Evolutionary conservation across 768 basidiomycete species (phyloP).

Genomic region (Cystobasidium tubakii): DNA sequence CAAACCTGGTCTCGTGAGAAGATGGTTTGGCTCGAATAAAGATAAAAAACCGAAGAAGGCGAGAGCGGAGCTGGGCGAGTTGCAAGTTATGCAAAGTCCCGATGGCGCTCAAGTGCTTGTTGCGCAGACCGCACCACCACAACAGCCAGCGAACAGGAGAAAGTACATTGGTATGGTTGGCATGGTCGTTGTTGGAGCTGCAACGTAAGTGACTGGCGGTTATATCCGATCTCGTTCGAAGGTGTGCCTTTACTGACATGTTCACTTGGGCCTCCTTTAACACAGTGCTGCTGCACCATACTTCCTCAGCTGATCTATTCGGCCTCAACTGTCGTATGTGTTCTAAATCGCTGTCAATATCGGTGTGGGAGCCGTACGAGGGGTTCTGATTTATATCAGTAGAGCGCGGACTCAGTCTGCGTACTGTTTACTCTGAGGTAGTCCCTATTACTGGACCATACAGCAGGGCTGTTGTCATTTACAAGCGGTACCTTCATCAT

Average conservation of each 20-base stretch:
- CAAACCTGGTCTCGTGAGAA: background rate
- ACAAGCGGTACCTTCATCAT: too few relatives aligned
- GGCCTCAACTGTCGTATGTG: background rate
- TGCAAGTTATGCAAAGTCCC: conserved; percentile 35
- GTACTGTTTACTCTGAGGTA: too few relatives aligned
- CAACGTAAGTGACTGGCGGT: conserved; percentile 11
- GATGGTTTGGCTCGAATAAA: conserved; percentile 7
- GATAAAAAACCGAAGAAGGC: background rate
- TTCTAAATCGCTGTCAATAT: too few relatives aligned
- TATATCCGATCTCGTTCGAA: too few relatives aligned
- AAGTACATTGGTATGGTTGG: conserved; percentile 31
- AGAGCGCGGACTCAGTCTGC: too few relatives aligned
- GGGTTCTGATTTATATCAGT: too few relatives aligned
- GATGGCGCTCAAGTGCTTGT: conserved; percentile 35
- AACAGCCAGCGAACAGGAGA: conserved; percentile 27
- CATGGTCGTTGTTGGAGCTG: conserved; percentile 34
- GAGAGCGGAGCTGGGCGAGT: conserved; percentile 11
- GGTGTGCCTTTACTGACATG: too few relatives aligned
- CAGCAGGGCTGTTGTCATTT: too few relatives aligned
- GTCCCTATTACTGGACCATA: too few relatives aligned
- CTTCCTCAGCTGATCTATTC: conserved; percentile 14
- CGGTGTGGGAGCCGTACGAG: too few relatives aligned
- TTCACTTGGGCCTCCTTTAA: too few relatives aligned
- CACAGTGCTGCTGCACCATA: conserved; percentile 35
- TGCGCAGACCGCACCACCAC: conserved; percentile 20